Evolutionary conservation across 2,329 filamentous ascomycete species (phyloP), one percentile per base, ranked within the genome.

Genomic region (Cadophora luteo-olivacea): DNA sequence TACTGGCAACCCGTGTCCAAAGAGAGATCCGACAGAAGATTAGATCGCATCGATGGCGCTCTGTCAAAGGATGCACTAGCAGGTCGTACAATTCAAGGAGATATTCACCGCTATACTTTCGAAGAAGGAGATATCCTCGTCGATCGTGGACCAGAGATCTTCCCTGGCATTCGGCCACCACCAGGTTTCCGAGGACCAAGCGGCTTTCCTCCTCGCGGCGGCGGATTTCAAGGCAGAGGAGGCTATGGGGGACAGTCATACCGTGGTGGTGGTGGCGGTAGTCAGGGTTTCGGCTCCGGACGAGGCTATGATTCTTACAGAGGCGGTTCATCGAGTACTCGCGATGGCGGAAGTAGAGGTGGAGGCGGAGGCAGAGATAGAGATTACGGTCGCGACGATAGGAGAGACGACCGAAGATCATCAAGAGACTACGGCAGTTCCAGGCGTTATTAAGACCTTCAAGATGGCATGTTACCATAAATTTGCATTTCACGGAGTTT

Each of bases 81-180:
- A 72, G 74, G 79, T 19, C 77, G 76, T 38, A 77, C 75, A 16
- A 79, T 81, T 16, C 80, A 80, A 19, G 83, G 70, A 78, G 82
- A 69, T 80, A 84, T 75, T 48, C 73, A 92, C 76, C 84, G 91
- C 38, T 93, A 92, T 77, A 91, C 89, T 0, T 94, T 94, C 73
- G 91, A 93, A 77, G 82, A 89, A 66, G 84, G 83, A 0, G 87
- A 89, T 69, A 76, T 80, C 6, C 88, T 94, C 65, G 90, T 94
- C 55, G 91, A 94, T 77, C 85, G 89, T 65, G 92, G 91, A 16
- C 87, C 87, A 19, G 92, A 94, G 77, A 88, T 90, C 48, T 90
- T 90, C 75, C 81, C 87, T 60, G 88, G 87, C 19, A 89, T 91
- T 69, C 82, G 88, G 29, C 87, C 87, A 29, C 87, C 88, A 24